Evolutionary conservation across 176 grass and related monocot species (phyloP).

Genomic region (Carex myosuroides): DNA sequence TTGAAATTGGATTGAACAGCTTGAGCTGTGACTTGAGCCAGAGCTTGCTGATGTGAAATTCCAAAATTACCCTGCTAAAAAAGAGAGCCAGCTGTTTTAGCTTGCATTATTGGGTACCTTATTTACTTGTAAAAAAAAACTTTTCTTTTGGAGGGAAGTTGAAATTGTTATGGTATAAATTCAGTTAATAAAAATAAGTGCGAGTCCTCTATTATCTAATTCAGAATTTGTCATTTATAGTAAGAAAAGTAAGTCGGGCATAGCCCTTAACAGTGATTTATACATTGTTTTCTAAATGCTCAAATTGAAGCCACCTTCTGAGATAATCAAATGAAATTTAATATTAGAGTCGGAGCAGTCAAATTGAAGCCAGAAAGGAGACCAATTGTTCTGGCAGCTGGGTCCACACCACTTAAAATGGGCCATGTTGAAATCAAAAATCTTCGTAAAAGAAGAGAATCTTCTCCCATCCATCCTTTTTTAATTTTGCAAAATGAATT

Average conservation of each 20-base stretch:
- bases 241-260: neutral
- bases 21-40: conserved; percentile 93
- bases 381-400: neutral
- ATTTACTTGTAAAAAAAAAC: neutral
- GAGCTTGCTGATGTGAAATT: conserved; percentile 90
- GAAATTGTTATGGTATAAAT: neutral
- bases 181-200: neutral
- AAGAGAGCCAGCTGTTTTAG: neutral
- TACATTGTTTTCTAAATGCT: neutral
- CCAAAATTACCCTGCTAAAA: conserved; percentile 63
- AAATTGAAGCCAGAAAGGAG: neutral
- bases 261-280: neutral
- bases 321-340: neutral
- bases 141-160: neutral
- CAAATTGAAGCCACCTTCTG: neutral
- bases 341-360: neutral
- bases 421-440: neutral
- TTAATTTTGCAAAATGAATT: neutral
- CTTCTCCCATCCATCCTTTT: neutral
- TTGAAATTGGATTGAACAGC: conserved; percentile 49
- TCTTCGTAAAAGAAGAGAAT: neutral
- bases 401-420: neutral
- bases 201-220: neutral
- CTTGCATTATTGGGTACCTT: neutral
- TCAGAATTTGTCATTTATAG: neutral